These are phyloP conservation scores for Aquilaria yunnanensis DNA, from an alignment of 345 rosid species.

Conservation along the genomic window DNA sequence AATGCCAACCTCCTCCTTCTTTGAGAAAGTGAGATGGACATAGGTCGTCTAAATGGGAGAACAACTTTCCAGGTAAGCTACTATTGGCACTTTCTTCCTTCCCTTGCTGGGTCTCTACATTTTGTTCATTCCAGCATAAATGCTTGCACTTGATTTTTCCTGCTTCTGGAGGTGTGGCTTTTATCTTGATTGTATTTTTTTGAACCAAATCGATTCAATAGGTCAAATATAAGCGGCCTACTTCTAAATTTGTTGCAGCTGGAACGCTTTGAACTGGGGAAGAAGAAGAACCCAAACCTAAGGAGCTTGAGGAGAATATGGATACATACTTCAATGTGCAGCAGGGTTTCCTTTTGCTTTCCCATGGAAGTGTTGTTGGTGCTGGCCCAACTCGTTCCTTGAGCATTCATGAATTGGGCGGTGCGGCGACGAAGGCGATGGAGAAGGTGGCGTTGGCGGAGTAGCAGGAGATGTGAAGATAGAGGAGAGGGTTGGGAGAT, in stretches of 20 bases:
- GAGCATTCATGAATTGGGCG: conserved; percentile 39
- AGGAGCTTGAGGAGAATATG: conserved; percentile 66
- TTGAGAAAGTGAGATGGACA: conserved; percentile 52
- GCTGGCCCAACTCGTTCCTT: conserved; percentile 87
- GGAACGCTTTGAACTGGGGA: conserved; percentile 93
- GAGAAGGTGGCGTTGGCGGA: conserved; percentile 56
- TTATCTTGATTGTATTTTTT: conserved; percentile 8
- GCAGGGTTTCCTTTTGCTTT: conserved; percentile 77
- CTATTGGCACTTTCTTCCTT: conserved; percentile 41
- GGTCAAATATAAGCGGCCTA: no score
- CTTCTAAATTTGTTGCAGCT: conserved; percentile 29
- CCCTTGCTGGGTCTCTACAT: neutral
- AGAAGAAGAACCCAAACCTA: conserved; percentile 50
- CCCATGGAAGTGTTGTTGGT: conserved; percentile 73
- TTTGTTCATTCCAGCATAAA: neutral
- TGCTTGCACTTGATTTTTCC: no score
- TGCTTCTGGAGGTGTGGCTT: neutral
- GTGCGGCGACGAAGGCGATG: conserved; percentile 57
- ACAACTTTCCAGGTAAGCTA: conserved; percentile 79
- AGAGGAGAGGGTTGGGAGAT: conserved; percentile 61
- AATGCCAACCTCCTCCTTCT: conserved; percentile 30
- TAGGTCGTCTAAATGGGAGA: conserved; percentile 77
- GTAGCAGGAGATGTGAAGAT: conserved; percentile 70
- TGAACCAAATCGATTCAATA: no score
- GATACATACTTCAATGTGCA: conserved; percentile 54